These are phyloP conservation scores for Alternaria incomplexa DNA, from an alignment of 2,329 filamentous ascomycete genomes.

Conservation along the genomic window DNA sequence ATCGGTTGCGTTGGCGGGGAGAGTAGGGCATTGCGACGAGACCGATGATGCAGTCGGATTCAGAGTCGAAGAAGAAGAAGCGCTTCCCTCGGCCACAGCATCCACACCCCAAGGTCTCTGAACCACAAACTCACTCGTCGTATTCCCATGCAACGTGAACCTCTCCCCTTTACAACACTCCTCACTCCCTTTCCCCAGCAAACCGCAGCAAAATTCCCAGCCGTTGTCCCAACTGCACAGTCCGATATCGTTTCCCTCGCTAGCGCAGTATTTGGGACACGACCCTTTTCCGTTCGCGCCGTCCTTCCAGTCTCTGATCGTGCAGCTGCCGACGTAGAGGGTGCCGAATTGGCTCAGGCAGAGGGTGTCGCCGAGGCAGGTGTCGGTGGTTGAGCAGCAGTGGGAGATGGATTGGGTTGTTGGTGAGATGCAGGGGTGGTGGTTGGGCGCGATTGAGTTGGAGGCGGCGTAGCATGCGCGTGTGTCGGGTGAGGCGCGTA, in stretches of 20 bases:
- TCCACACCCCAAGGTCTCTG: neutral
- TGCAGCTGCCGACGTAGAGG: constrained; percentile 2
- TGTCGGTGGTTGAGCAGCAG: constrained; percentile 1
- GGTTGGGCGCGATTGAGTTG: neutral
- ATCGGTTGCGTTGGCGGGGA: neutral
- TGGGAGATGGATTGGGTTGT: neutral
- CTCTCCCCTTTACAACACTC: neutral
- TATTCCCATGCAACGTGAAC: neutral
- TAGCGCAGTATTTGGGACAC: neutral
- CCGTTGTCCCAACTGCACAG: neutral
- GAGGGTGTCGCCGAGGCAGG: neutral
- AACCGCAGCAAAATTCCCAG: neutral
- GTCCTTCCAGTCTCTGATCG: neutral
- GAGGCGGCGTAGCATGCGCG: neutral
- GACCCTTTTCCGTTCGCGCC: neutral
- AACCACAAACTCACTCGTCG: neutral
- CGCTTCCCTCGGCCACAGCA: neutral
- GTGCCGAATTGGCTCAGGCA: constrained; percentile 1
- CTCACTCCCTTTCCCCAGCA: neutral
- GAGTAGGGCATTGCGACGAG: neutral
- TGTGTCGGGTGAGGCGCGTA: neutral
- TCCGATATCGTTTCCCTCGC: neutral
- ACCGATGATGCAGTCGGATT: neutral
- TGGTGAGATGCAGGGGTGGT: neutral
- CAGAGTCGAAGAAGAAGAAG: neutral